A percentile compares a stretch with the other conserved stretches of the same genome.
Evolutionary conservation across 2,329 filamentous ascomycete species (phyloP).

Genomic region (Arthroderma sp.): DNA sequence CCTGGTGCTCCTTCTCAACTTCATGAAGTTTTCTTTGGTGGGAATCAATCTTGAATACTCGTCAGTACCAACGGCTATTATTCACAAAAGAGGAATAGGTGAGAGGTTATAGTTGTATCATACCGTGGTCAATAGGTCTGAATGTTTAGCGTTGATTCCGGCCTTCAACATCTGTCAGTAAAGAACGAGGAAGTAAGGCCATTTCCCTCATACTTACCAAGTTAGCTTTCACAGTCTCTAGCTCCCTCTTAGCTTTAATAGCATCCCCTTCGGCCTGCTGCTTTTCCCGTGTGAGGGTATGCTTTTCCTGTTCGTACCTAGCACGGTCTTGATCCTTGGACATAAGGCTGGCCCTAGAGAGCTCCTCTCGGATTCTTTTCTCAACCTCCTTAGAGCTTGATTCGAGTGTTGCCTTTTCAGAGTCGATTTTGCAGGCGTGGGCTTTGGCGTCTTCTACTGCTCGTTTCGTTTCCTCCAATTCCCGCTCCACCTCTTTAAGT

Average conservation of each 20-base stretch:
- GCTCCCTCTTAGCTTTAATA: slow-evolving; percentile 15
- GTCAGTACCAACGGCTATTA: not conserved
- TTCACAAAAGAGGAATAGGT: not conserved
- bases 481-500: not conserved
- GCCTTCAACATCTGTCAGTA: not conserved
- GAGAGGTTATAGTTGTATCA: not conserved
- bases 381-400: slow-evolving; percentile 18
- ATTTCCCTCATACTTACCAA: slow-evolving; percentile 17
- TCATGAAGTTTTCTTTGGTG: slow-evolving; percentile 16
- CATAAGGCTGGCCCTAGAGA: slow-evolving; percentile 22
- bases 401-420: slow-evolving; percentile 17
- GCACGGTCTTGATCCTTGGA: slow-evolving; percentile 21
- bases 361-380: slow-evolving; percentile 21
- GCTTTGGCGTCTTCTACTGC: slow-evolving; percentile 16
- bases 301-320: slow-evolving; percentile 22
- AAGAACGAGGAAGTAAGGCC: not conserved
- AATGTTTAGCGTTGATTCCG: not conserved
- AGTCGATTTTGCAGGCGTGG: slow-evolving; percentile 14
- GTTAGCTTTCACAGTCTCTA: slow-evolving; percentile 16
- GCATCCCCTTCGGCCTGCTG: slow-evolving; percentile 15
- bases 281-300: slow-evolving; percentile 21
- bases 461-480: slow-evolving; percentile 21
- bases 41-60: not conserved
- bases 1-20: slow-evolving; percentile 13
- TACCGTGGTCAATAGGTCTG: not conserved